Evolutionary conservation across 2,329 filamentous ascomycete species (phyloP).

Genomic region (Hypoxylon sp.): DNA sequence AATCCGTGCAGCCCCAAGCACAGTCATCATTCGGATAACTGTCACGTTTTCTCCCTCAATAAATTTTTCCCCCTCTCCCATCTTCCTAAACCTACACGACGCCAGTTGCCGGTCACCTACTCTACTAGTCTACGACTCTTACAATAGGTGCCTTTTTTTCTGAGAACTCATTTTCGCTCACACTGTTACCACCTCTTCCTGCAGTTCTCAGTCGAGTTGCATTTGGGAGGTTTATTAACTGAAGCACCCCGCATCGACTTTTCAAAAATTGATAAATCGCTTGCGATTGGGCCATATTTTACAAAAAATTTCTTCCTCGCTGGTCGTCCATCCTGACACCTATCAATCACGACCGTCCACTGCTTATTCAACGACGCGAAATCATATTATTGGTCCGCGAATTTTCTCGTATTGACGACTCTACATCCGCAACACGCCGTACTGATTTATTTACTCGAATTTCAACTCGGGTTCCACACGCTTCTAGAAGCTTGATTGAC

Average conservation of each 20-base stretch:
- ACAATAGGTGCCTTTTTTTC: slow-evolving; percentile 31
- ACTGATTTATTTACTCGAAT: slow-evolving; percentile 12
- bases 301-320: slow-evolving; percentile 31
- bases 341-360: slow-evolving; percentile 26
- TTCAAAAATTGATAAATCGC: slow-evolving; percentile 43
- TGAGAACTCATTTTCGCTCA: not conserved
- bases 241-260: slow-evolving; percentile 48
- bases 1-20: slow-evolving; percentile 42
- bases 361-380: slow-evolving; percentile 32
- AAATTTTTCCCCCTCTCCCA: slow-evolving; percentile 38
- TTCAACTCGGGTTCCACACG: slow-evolving; percentile 25
- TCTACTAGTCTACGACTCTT: slow-evolving; percentile 34
- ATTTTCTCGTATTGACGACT: slow-evolving; percentile 21
- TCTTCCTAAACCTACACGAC: slow-evolving; percentile 35
- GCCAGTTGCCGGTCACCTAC: slow-evolving; percentile 14
- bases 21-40: slow-evolving; percentile 45
- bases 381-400: slow-evolving; percentile 19
- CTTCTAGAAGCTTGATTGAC: slow-evolving; percentile 26
- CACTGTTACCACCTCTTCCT: slow-evolving; percentile 19
- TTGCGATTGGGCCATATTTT: slow-evolving; percentile 43
- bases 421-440: not conserved
- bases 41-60: slow-evolving; percentile 42
- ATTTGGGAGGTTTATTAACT: slow-evolving; percentile 41
- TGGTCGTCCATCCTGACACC: slow-evolving; percentile 25
- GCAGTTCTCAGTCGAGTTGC: slow-evolving; percentile 36